These are phyloP conservation scores for Chaetomiaceae sp. DNA, from an alignment of 2,329 filamentous ascomycete genomes.

Conservation along the genomic window DNA sequence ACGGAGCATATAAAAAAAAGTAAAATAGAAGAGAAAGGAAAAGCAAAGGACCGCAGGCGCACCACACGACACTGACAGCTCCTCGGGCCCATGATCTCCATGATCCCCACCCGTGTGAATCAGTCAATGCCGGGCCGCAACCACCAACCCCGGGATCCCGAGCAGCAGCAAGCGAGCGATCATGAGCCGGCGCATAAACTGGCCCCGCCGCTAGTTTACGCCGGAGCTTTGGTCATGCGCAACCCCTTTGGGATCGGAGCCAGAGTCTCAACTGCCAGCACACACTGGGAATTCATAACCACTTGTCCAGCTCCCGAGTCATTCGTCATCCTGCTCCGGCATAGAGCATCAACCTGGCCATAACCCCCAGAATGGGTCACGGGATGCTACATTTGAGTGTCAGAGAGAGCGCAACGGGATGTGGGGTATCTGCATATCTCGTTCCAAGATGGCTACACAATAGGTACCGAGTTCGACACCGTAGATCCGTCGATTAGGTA, in stretches of 20 bases:
- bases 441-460: too few relatives aligned
- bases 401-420: background rate
- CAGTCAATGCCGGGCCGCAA: slow-evolving; percentile 1
- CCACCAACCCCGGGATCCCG: background rate
- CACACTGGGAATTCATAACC: background rate
- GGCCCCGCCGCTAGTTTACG: background rate
- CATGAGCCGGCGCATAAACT: slow-evolving; percentile 5
- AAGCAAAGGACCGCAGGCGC: too few relatives aligned
- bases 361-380: background rate
- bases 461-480: background rate
- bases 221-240: slow-evolving; percentile 1
- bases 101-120: slow-evolving; percentile 1
- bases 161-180: background rate
- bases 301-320: background rate
- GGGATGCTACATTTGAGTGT: background rate
- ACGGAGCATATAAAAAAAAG: too few relatives aligned
- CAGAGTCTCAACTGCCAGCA: background rate
- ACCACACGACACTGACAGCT: background rate
- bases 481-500: background rate
- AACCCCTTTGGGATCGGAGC: slow-evolving; percentile 5
- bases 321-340: background rate
- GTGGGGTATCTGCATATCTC: too few relatives aligned
- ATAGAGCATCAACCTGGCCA: background rate
- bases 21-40: too few relatives aligned
- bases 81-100: background rate